Evolutionary conservation across 2,329 filamentous ascomycete species (phyloP), one percentile per base, ranked within the genome.

Genomic region (Paraphoma chrysanthemicola): DNA sequence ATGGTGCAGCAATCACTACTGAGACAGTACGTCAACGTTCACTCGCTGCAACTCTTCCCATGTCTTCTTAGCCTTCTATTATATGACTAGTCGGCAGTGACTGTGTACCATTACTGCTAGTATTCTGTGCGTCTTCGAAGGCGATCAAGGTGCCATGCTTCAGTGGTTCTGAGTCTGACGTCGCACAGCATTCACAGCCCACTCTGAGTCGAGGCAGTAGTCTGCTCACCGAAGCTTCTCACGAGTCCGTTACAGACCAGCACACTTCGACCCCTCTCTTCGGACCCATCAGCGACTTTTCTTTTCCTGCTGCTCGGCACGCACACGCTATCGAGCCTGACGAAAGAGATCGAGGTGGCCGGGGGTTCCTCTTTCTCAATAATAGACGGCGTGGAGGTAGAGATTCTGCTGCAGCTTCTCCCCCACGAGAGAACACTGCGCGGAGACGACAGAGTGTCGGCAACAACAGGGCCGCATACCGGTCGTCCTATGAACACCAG

Each of bases 1-100:
- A 63, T 41, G 29, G 36, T 6, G 11, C 52, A 59, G 54, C 53
- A 59, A 56, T 53, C 50, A 39, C 51, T 36, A 17, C 41, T 28
- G 36, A 33, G 30, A 49, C 51, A 51, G 63, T 63, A 62, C 39
- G 39, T 42, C n/a, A 9, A 42, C 8, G 16, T 42, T 16, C 10
- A 4, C 11, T 8, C 12, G 4, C 39, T n/a, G 16, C 39, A 42
- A 16, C 39, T 6, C 3, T 38, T n/a, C n/a, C 33, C 33, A 38
- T 11, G 33, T 38, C 33, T 23, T 23, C 23, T 23, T 23, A 23
- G 23, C 23, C 23, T 23, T 23, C 23, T 23, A 23, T 23, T 23
- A 23, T 23, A 23, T 23, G 23, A 23, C 5, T 2, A 23, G 23
- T 23, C 23, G 23, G 23, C 23, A 23, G 5, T 23, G 5, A 23